Base-by-base conservation (phyloP, 441 rosid genomes). In the Flueggea neowawraea region DNA sequence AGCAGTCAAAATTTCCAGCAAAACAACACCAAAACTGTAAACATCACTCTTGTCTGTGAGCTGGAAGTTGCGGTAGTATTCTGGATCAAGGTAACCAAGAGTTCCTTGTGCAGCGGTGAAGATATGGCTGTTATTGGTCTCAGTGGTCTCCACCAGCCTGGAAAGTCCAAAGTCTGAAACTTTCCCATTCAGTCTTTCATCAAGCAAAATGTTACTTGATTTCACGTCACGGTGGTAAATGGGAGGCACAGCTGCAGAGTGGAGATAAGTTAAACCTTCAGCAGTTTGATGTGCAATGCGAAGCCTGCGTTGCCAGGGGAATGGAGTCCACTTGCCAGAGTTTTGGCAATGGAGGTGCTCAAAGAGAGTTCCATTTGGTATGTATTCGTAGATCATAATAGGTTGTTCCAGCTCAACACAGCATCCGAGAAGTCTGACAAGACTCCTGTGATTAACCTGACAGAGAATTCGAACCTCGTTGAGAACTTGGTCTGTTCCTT, bases 71-170 rank as follows among this genome's bases (percentile, higher is more conserved):
- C 85, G 63, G 66, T 83, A 78, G 60, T 84, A 87, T 13, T 87
- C 94, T 0, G 90, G 89, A 69, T 87, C 94, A 0, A 87, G 83
- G 63, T 87, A 87, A 0, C 94, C 90, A 1, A 80, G 73, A 7
- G 84, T 83, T 6, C 94, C 94, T 60, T 85, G 90, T 10, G 87
- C 84, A 28, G 80, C 69, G 1, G 91, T 85, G 61, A 76, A 76
- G 60, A 87, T 78, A 72, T 87, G 94, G 54, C 72, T 80, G 16
- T 78, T 81, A 54, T 75, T 60, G 1, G 70, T 68, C 52, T 82
- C 82, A 0, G 75, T 58, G 3, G 48, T 67, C 54, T 67, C 73
- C 11, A 81, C 88, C 16, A 84, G 70, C 69, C 94, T 75, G 28
- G 85, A 87, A 1, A 84, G 74, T 1, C 94, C 90, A 0, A 87